These are phyloP conservation scores for Lepiota subincarnata DNA, from an alignment of 768 basidiomycete genomes.

Conservation along the genomic window DNA sequence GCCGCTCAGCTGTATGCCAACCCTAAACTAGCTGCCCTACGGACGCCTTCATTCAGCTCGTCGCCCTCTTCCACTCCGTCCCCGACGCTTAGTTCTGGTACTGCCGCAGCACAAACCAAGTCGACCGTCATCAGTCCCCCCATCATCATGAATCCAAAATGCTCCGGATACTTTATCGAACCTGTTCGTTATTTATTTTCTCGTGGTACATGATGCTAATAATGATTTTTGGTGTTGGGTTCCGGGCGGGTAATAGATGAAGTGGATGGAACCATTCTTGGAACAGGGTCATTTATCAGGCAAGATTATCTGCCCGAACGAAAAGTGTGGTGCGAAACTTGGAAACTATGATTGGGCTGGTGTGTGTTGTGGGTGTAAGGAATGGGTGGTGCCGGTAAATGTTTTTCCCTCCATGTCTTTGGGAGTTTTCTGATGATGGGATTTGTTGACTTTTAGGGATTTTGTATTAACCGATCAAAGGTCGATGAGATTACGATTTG, in stretches of 20 bases:
- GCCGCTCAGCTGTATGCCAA: conserved; percentile 38
- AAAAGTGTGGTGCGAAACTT: conserved; percentile 85
- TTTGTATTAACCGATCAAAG: conserved; percentile 66
- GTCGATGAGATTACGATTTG: conserved; percentile 52
- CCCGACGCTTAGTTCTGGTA: background rate
- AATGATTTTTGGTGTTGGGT: background rate
- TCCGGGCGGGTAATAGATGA: conserved; percentile 53
- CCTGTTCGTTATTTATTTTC: conserved; percentile 54
- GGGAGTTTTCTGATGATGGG: background rate
- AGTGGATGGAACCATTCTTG: conserved; percentile 91
- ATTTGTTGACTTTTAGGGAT: conserved; percentile 41
- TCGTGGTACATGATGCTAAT: background rate
- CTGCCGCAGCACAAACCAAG: conserved; percentile 16
- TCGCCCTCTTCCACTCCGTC: background rate
- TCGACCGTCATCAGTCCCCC: conserved; percentile 48
- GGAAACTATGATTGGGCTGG: conserved; percentile 99
- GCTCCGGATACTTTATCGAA: conserved; percentile 97
- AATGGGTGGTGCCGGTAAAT: conserved; percentile 90
- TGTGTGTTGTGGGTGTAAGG: conserved; percentile 83
- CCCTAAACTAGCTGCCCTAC: conserved; percentile 39
- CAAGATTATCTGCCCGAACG: conserved; percentile 90
- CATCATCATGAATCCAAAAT: conserved; percentile 73
- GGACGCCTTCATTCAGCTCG: conserved; percentile 17
- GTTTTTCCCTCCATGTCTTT: conserved; percentile 20
- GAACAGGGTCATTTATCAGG: conserved; percentile 75